Conservation (phyloP, 768 basidiomycete species). For the Mycena latifolia region DNA sequence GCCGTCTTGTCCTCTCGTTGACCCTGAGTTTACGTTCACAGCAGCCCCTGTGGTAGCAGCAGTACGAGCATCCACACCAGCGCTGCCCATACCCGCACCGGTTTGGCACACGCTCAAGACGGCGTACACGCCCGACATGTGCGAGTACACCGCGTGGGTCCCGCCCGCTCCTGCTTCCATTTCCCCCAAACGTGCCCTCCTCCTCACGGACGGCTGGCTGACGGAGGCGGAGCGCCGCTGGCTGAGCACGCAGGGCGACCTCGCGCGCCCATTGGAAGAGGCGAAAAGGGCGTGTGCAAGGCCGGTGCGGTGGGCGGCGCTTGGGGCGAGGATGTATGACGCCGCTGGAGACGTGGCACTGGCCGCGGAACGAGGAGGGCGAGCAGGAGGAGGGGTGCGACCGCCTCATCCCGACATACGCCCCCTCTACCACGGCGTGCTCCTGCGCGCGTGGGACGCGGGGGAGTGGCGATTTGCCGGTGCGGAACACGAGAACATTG, state of each 20-base stretch:
- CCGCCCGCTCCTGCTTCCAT: not conserved
- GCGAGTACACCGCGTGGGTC: constrained; percentile 12
- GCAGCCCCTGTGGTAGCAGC: no score
- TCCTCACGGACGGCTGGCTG: not conserved
- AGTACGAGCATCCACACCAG: no score
- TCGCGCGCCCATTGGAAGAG: not conserved
- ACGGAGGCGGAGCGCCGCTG: constrained; percentile 19
- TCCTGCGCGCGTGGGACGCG: constrained; percentile 19
- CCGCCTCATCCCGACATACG: no score
- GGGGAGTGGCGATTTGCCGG: constrained; percentile 28
- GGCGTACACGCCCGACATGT: not conserved
- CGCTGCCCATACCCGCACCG: no score
- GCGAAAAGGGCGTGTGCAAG: not conserved
- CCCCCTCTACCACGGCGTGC: constrained; percentile 22
- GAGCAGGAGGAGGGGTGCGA: not conserved
- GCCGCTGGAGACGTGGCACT: not conserved
- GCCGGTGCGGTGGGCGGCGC: not conserved
- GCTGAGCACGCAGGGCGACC: constrained; percentile 21
- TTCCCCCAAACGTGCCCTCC: no score
- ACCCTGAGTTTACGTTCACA: no score
- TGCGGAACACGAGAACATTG: constrained; percentile 9
- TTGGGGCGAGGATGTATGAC: not conserved
- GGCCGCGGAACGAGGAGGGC: no score
- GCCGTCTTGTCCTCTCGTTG: no score
- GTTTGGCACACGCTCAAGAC: not conserved